These are phyloP conservation scores for Colletotrichum paranaense DNA, from an alignment of 2,329 filamentous ascomycete genomes.

Conservation along the genomic window DNA sequence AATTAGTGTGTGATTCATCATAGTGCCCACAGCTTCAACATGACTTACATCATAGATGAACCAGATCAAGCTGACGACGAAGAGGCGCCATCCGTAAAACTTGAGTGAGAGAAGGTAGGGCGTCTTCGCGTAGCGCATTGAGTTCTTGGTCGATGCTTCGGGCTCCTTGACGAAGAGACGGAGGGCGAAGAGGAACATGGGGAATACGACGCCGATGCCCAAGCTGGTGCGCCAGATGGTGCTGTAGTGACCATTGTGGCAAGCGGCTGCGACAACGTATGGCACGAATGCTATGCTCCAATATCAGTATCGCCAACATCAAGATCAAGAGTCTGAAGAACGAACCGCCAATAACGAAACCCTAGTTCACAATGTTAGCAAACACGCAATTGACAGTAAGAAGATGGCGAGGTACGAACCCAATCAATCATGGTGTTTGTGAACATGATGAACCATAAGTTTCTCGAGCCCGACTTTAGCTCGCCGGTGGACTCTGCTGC, in stretches of 20 bases:
- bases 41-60: constrained; percentile 76
- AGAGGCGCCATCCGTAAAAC: constrained; percentile 81
- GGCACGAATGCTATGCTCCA: constrained; percentile 7
- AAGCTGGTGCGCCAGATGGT: constrained; percentile 86
- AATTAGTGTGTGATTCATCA: neutral
- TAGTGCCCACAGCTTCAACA: neutral
- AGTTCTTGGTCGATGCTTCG: constrained; percentile 78
- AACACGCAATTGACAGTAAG: constrained; percentile 44
- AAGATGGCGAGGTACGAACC: constrained; percentile 28
- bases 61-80: constrained; percentile 80
- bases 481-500: constrained; percentile 87
- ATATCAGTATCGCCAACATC: neutral
- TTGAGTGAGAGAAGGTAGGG: constrained; percentile 66
- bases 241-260: constrained; percentile 69
- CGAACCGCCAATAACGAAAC: constrained; percentile 83
- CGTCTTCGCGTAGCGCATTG: constrained; percentile 71
- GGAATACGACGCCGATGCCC: constrained; percentile 83
- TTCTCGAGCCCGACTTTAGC: constrained; percentile 82
- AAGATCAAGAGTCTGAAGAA: neutral
- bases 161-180: constrained; percentile 82
- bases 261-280: constrained; percentile 67
- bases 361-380: constrained; percentile 44
- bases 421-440: constrained; percentile 89
- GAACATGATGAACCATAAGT: constrained; percentile 91
- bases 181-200: constrained; percentile 75